These are phyloP conservation scores for Hydnomerulius pinastri DNA, from an alignment of 768 basidiomycete species.

Conservation along the genomic window DNA sequence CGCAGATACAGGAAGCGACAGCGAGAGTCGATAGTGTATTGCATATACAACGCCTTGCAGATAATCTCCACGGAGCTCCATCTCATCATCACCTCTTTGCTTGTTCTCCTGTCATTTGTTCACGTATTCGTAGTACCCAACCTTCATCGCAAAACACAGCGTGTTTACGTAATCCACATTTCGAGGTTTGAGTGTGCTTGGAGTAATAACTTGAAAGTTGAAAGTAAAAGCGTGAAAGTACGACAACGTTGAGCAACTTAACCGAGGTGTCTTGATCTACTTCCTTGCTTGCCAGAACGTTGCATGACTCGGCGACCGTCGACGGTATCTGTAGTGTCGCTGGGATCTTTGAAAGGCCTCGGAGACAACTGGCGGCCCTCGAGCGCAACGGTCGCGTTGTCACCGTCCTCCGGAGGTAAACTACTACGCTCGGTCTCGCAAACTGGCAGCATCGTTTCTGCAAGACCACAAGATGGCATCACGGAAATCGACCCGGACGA, in stretches of 20 bases:
- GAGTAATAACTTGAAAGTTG: too few species aligned
- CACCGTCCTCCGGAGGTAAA: constrained; percentile 12
- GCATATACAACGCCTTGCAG: too few species aligned
- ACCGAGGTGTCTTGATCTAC: constrained; percentile 1
- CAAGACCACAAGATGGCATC: constrained; percentile 19
- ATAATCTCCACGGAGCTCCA: not conserved
- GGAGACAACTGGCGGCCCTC: constrained; percentile 11
- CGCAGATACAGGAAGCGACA: constrained; percentile 19
- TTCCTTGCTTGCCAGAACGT: not conserved
- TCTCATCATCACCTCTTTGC: not conserved
- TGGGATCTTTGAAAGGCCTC: constrained; percentile 19
- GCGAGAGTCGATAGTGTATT: constrained; percentile 25
- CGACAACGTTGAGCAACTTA: not conserved
- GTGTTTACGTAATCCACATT: constrained; percentile 24
- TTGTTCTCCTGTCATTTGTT: not conserved
- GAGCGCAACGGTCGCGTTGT: constrained; percentile 3
- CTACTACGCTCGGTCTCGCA: constrained; percentile 10
- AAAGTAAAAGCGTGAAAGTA: too few species aligned
- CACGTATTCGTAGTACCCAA: not conserved
- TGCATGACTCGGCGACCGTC: constrained; percentile 44
- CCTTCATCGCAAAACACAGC: constrained; percentile 1
- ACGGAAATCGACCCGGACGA: constrained; percentile 64
- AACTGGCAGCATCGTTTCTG: constrained; percentile 8
- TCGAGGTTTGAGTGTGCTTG: too few species aligned
- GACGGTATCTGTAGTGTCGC: constrained; percentile 32